Percentiles rank a stretch among this genome's conserved stretches.
These are phyloP conservation scores for Pisolithus orientalis DNA, from an alignment of 768 basidiomycete genomes.

Conservation along the genomic window DNA sequence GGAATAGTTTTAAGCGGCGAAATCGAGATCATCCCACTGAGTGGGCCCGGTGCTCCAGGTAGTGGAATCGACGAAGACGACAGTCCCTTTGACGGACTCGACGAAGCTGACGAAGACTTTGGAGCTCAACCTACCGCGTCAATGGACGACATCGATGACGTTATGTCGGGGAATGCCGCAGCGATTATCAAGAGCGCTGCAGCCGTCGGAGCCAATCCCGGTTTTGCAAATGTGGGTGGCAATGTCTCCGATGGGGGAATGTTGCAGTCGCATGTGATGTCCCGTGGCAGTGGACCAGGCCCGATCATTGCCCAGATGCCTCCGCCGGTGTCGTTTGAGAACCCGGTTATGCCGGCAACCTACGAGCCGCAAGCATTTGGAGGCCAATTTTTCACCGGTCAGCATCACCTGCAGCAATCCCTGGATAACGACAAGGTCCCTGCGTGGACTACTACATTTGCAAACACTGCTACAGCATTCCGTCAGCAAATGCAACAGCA, in stretches of 20 bases:
- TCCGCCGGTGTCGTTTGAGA: slow-evolving; percentile 42
- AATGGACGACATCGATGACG: slow-evolving; percentile 29
- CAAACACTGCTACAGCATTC: slow-evolving; percentile 25
- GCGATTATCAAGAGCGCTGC: slow-evolving; percentile 31
- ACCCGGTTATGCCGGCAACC: slow-evolving; percentile 42
- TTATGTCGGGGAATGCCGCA: slow-evolving; percentile 15
- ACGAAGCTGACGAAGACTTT: slow-evolving; percentile 38
- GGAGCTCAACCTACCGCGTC: slow-evolving; percentile 16
- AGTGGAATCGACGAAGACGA: slow-evolving; percentile 50
- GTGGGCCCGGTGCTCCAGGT: background rate
- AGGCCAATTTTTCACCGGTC: slow-evolving; percentile 14
- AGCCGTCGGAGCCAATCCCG: slow-evolving; percentile 11
- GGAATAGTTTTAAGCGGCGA: slow-evolving; percentile 64
- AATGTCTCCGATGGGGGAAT: background rate
- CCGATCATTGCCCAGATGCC: slow-evolving; percentile 44
- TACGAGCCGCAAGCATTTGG: slow-evolving; percentile 36
- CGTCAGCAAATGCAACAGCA: slow-evolving; percentile 33
- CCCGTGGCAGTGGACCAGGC: slow-evolving; percentile 16
- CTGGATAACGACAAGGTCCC: slow-evolving; percentile 23
- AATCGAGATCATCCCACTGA: slow-evolving; percentile 51
- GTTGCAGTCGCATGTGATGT: slow-evolving; percentile 15
- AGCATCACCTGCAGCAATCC: slow-evolving; percentile 9
- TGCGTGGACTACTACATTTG: slow-evolving; percentile 23
- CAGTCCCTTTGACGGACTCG: slow-evolving; percentile 38
- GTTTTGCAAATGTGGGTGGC: background rate